Conservation (phyloP, 2,329 filamentous ascomycete species). For the Grosmannia penicillata region DNA sequence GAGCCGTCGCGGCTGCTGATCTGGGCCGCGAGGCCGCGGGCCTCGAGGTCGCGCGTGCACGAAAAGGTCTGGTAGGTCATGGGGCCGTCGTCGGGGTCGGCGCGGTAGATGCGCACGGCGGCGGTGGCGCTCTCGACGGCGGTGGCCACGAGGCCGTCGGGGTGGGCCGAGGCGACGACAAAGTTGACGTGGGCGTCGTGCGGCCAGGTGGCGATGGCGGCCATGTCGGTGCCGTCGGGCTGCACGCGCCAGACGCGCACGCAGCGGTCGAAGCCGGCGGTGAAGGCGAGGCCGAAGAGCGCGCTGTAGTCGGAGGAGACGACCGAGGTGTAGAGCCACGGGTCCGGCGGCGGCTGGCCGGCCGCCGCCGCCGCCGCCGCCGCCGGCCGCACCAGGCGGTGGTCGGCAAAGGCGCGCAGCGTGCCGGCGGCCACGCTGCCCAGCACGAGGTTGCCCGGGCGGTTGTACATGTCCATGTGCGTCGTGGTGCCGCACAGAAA, state of each 20-base stretch:
- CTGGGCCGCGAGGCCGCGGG: constrained; percentile 15
- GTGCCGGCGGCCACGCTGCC: constrained; percentile 30
- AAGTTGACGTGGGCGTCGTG: constrained; percentile 49
- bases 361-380: constrained; percentile 29
- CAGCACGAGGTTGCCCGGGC: constrained; percentile 44
- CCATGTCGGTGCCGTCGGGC: constrained; percentile 25
- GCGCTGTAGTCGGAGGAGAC: constrained; percentile 44
- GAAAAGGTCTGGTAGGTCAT: constrained; percentile 25
- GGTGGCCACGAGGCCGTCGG: constrained; percentile 37
- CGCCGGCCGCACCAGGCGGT: constrained; percentile 39
- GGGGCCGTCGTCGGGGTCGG: constrained; percentile 20
- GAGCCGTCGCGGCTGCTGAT: no score
- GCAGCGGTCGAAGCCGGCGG: constrained; percentile 45
- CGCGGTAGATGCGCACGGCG: constrained; percentile 42
- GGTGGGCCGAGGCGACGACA: constrained; percentile 36
- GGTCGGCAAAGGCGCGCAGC: constrained; percentile 37
- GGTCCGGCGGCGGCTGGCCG: constrained; percentile 19
- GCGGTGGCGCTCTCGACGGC: constrained; percentile 38
- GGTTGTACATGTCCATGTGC: constrained; percentile 54
- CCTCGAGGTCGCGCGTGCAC: constrained; percentile 20
- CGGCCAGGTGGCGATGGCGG: constrained; percentile 32
- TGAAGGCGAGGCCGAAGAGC: constrained; percentile 32
- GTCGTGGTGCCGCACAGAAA: constrained; percentile 49
- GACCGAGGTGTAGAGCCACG: constrained; percentile 50
- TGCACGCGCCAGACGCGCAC: constrained; percentile 43